Base-by-base conservation (phyloP, 2,329 filamentous ascomycete genomes). In the Coniosporium tulheliwenetii region DNA sequence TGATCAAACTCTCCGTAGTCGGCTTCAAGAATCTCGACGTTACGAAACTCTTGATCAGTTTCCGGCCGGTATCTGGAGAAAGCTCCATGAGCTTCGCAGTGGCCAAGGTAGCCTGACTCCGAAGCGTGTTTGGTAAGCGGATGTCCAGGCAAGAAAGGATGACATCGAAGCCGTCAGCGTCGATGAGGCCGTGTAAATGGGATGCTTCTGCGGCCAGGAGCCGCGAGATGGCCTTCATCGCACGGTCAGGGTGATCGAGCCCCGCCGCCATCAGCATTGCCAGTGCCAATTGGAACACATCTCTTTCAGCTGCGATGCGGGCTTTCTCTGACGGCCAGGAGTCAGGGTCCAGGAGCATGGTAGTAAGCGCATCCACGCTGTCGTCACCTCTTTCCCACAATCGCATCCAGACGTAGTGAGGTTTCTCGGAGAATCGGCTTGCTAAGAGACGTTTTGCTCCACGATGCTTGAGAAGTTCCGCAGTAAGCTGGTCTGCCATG, bases 191-290 rank as follows among this genome's bases (percentile, higher is more conserved):
- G 52, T 75, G 75, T 46, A 76, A 54, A 45, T 66, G 61, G 13
- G 59, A 59, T 0, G 69, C 67, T 45, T 75, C 67, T 13, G 73
- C 65, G 30, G 70, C 69, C 29, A 79, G 63, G 12, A 78, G 59
- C 38, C 73, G 66, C 5, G 74, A 70, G 34, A 79, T 70, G 37
- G 70, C 70, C 51, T 74, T 73, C 58, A 79, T 67, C 4, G 74
- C 70, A 37, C 73, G 67, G 36, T 73, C 73, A 32, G 75, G 72
- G 44, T 74, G 59, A 42, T 94, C 85, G 51, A 87, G 77, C 40
- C 85, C 86, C 36, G 85, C 85, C 57, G 93, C 85, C 79, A 95
- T 93, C 50, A 95, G 67, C 52, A 83, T 81, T 16, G 87, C 87
- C 48, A 95, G 76, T 49, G 89, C 78, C 43, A 93, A 74, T 52